phyloP scores from a whole-genome alignment of 352 stramenopile genomes.

The Phytophthora aleatoria region DNA sequence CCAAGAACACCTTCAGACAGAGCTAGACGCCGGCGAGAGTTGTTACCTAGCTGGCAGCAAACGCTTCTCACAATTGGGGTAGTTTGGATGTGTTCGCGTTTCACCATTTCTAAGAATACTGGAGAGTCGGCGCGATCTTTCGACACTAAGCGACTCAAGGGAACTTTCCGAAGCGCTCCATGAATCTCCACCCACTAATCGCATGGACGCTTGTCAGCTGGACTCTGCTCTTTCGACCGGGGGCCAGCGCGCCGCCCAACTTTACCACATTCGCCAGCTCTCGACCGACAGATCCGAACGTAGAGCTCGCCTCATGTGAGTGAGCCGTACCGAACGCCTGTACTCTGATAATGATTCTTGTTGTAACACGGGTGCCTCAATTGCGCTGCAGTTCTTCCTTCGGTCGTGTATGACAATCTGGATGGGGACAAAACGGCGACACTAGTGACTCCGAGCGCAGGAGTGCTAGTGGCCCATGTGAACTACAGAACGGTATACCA shows the following conservation, averaged over 20 bases:
- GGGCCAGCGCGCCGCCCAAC: background rate
- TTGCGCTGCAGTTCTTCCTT: conserved; percentile 43
- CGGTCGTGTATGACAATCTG: conserved; percentile 58
- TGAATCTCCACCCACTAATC: conserved; percentile 10
- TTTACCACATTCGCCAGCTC: conserved; percentile 25
- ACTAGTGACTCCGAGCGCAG: conserved; percentile 45
- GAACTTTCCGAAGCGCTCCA: background rate
- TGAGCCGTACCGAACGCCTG: background rate
- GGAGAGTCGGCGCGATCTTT: background rate
- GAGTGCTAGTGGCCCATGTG: conserved; percentile 49
- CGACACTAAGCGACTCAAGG: background rate
- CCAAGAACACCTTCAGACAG: too few relatives aligned
- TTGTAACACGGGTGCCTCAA: background rate
- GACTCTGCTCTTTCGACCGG: conserved; percentile 5
- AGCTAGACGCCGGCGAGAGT: too few relatives aligned
- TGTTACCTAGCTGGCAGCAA: too few relatives aligned
- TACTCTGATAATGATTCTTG: background rate
- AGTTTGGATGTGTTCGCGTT: background rate
- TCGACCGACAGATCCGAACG: conserved; percentile 19
- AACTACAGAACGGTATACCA: conserved; percentile 54
- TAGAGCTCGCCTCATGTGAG: conserved; percentile 33
- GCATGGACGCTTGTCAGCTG: conserved; percentile 14
- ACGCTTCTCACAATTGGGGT: background rate
- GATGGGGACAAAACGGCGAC: conserved; percentile 45
- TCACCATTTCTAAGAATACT: background rate